These are phyloP conservation scores for Rhizopus microsporus DNA, from an alignment of 371 early-diverging fungal species.

Conservation along the genomic window DNA sequence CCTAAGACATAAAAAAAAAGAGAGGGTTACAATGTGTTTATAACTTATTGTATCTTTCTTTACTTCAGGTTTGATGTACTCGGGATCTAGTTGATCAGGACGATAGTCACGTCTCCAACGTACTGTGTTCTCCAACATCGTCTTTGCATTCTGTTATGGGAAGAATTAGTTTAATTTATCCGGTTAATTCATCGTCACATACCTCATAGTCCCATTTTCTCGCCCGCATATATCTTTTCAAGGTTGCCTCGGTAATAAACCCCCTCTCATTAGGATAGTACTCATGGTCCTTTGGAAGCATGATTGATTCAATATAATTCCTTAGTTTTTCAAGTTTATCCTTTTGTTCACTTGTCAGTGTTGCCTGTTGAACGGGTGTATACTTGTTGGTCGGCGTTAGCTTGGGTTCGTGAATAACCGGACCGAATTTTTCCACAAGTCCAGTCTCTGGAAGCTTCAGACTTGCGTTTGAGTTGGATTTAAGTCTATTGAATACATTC, in stretches of 20 bases:
- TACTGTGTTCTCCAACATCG: conserved; percentile 69
- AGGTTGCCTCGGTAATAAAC: conserved; percentile 58
- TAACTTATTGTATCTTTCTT: background rate
- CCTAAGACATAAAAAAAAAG: conserved; percentile 27
- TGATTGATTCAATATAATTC: conserved; percentile 50
- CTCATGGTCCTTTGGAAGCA: conserved; percentile 50
- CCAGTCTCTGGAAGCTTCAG: conserved; percentile 13
- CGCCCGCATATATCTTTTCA: conserved; percentile 77
- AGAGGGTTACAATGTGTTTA: too few species aligned
- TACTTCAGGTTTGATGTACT: conserved; percentile 75
- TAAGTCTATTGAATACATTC: conserved; percentile 28
- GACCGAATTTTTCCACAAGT: conserved; percentile 26
- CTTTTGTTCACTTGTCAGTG: conserved; percentile 49
- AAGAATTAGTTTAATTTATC: background rate
- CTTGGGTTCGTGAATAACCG: conserved; percentile 37
- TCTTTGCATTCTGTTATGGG: conserved; percentile 49
- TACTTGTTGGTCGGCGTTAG: conserved; percentile 31
- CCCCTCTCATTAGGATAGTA: conserved; percentile 53
- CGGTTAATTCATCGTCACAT: background rate
- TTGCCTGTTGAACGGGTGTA: conserved; percentile 21
- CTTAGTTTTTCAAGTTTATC: conserved; percentile 46
- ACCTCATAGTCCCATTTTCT: conserved; percentile 70
- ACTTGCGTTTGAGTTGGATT: conserved; percentile 26
- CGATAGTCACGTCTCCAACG: conserved; percentile 77
- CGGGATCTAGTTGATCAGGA: conserved; percentile 72